Evolutionary conservation across 2,329 filamentous ascomycete species (phyloP), one percentile per base, ranked within the genome.

Genomic region (Colletotrichum melonis): DNA sequence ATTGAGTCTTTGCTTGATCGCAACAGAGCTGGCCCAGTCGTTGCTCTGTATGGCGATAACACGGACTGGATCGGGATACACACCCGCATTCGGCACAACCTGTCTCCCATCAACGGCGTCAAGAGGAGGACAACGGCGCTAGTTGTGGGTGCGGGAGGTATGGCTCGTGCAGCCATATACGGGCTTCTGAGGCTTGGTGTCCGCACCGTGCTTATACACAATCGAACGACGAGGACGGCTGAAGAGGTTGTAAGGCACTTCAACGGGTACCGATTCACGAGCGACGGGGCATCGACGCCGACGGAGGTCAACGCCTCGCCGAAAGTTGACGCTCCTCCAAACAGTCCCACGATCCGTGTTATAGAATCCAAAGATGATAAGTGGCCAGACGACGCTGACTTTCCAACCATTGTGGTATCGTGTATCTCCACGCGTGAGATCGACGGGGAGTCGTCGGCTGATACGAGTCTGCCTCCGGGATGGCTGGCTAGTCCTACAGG

Each of bases 61-160:
- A 95, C 93, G 0, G 93, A 95, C 80, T 95, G 93, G 91, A 92
- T 95, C 35, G 93, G 93, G 3, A 93, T 95, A 54, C 86, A 92
- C 64, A 92, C 92, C 3, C 94, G 92, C 78, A 89, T 95, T 56
- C 88, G 91, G 5, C 87, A 92, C 32, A 92, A 92, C 2, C 84
- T 95, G 1, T 95, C 93, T 0, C 93, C 93, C 0, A 92, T 92
- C 4, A 92, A 92, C 74, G 90, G 89, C 1, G 87, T 92, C 0
- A 86, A 89, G 2, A 84, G 88, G 0, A 84, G 82, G 16, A 88
- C 86, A 1, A 88, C 85, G 1, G 91, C 88, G 0, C 83, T 92
- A 9, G 86, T 93, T 19, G 87, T 93, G 28, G 91, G 91, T 30
- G 91, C 91, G 1, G 91, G 91, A 5, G 93, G 94, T 6, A 95